Conservation (phyloP, 176 grass and related monocot species). For the Carex scoparia region DNA sequence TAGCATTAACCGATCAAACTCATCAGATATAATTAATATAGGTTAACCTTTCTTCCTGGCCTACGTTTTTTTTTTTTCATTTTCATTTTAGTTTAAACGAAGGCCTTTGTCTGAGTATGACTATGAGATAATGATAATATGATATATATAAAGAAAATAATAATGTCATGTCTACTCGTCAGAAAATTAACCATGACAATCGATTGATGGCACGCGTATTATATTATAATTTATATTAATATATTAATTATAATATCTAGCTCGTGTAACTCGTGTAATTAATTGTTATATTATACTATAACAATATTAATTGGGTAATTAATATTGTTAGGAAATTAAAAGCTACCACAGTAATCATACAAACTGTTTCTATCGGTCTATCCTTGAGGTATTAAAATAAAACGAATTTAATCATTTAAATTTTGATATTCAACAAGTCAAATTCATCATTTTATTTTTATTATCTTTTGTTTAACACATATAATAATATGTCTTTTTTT, state of each 20-base stretch:
- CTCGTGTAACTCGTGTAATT: not conserved
- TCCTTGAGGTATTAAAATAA: no score
- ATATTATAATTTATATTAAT: not conserved
- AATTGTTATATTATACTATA: no score
- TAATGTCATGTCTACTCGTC: not conserved
- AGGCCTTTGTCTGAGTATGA: not conserved
- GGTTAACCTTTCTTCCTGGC: not conserved
- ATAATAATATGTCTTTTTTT: no score
- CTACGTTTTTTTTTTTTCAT: not conserved
- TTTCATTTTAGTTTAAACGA: not conserved
- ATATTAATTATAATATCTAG: not conserved
- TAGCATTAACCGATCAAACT: not conserved
- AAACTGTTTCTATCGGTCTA: no score
- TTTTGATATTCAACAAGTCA: no score
- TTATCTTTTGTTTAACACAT: no score
- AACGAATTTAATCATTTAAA: no score
- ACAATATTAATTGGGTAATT: no score
- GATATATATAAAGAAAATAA: not conserved
- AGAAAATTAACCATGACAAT: not conserved
- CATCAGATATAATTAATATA: not conserved
- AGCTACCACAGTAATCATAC: no score
- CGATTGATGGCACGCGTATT: not conserved
- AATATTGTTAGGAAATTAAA: no score
- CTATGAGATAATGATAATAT: not conserved
- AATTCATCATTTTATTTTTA: no score